These are phyloP conservation scores for Adansonia madagascariensis DNA, from an alignment of 441 rosid species.

Conservation along the genomic window DNA sequence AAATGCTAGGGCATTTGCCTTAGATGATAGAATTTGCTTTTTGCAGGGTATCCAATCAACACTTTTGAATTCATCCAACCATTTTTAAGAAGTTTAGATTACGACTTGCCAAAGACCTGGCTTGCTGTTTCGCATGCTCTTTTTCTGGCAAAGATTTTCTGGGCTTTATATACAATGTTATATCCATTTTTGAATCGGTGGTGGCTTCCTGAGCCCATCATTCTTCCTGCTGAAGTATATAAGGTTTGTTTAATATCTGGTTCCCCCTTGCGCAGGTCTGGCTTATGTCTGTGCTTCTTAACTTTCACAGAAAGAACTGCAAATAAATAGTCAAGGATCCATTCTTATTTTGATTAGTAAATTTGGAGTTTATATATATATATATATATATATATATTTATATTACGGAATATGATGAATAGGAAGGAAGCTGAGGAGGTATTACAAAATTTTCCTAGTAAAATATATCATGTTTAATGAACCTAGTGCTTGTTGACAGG, in stretches of 20 bases:
- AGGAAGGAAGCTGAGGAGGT: conserved; percentile 16
- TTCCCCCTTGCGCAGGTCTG: background rate
- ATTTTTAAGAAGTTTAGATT: conserved; percentile 69
- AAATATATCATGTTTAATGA: conserved; percentile 20
- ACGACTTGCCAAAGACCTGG: conserved; percentile 63
- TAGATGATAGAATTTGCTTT: background rate
- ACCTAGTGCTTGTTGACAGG: conserved; percentile 48
- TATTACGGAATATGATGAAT: background rate
- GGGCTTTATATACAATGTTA: conserved; percentile 26
- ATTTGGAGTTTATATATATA: conserved; percentile 1
- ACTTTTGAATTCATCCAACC: conserved; percentile 79
- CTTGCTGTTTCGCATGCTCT: conserved; percentile 63
- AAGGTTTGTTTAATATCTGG: conserved; percentile 53
- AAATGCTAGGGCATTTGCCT: background rate
- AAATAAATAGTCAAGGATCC: background rate
- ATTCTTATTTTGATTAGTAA: background rate
- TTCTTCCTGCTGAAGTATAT: conserved; percentile 93
- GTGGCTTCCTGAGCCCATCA: conserved; percentile 90
- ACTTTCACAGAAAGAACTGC: conserved; percentile 6
- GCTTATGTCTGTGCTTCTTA: background rate
- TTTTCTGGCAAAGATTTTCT: conserved; percentile 59
- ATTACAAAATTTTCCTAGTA: conserved; percentile 12
- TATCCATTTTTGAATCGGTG: conserved; percentile 63
- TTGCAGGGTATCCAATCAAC: conserved; percentile 80
- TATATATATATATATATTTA: background rate